Evolutionary conservation across 2,329 filamentous ascomycete genomes (phyloP).

Genomic region (Alternaria sp.): DNA sequence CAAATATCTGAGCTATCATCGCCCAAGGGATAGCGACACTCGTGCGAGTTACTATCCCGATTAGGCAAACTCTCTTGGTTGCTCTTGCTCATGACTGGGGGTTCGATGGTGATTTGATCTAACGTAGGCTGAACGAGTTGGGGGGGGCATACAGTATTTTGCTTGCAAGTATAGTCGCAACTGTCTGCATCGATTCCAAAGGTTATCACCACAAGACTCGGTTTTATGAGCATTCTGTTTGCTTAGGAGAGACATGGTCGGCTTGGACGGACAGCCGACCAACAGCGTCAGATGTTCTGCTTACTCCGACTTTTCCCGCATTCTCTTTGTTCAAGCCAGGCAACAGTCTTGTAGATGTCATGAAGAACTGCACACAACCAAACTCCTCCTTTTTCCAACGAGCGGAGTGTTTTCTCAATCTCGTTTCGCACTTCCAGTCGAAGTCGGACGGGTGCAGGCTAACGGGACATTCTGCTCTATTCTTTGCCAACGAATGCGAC

Average conservation of each 20-base stretch:
- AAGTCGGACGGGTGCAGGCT: neutral
- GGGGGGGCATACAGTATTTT: no score
- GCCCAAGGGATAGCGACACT: constrained; percentile 31
- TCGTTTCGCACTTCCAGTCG: neutral
- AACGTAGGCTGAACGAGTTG: neutral
- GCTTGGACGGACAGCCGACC: neutral
- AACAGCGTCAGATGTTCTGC: neutral
- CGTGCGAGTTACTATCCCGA: neutral
- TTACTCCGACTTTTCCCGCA: constrained; percentile 5
- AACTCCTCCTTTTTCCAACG: neutral
- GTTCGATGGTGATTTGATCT: neutral
- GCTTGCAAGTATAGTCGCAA: neutral
- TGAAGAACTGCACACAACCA: neutral
- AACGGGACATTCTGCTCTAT: neutral
- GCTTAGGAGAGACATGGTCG: neutral
- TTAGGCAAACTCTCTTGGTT: neutral
- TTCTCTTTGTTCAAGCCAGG: neutral
- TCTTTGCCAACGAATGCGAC: neutral
- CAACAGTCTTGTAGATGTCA: neutral
- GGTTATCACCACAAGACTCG: neutral
- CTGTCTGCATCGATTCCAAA: neutral
- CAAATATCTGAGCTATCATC: constrained; percentile 39
- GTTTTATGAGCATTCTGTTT: neutral
- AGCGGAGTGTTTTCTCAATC: neutral
- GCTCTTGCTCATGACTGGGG: neutral